These are phyloP conservation scores for Filobasidium floriforme DNA, from an alignment of 768 basidiomycete species.

Conservation along the genomic window DNA sequence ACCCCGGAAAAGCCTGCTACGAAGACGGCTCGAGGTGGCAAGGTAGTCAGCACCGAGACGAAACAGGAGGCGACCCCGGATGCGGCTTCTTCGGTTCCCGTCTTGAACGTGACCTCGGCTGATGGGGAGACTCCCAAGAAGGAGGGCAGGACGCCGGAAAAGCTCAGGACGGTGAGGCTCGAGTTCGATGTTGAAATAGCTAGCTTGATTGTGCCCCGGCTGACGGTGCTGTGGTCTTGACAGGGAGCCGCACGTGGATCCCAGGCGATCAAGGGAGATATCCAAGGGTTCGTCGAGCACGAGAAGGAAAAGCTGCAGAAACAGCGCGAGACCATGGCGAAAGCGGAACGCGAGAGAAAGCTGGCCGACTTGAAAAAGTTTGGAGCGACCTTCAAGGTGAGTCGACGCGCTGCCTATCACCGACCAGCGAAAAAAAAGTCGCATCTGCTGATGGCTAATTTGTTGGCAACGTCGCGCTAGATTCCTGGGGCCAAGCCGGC, in stretches of 20 bases:
- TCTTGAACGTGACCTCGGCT: not conserved
- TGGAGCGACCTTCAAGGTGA: slow-evolving; percentile 86
- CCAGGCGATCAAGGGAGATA: slow-evolving; percentile 5
- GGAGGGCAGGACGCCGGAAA: slow-evolving; percentile 3
- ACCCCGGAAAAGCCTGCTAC: slow-evolving; percentile 1
- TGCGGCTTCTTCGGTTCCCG: not conserved
- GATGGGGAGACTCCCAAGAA: not conserved
- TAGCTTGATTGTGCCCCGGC: too few relatives aligned
- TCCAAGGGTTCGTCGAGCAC: slow-evolving; percentile 62
- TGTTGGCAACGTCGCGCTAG: not conserved
- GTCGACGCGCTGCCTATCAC: slow-evolving; percentile 20
- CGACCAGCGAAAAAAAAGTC: too few relatives aligned
- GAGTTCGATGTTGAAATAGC: not conserved
- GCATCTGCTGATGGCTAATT: not conserved
- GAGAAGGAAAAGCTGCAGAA: slow-evolving; percentile 59
- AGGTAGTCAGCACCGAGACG: not conserved
- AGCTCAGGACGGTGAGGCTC: slow-evolving; percentile 1
- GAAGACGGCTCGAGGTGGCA: not conserved
- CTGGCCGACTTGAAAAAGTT: slow-evolving; percentile 90
- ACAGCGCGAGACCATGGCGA: slow-evolving; percentile 50
- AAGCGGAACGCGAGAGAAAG: slow-evolving; percentile 89
- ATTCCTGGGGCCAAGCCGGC: not conserved
- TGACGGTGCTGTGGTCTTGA: not conserved
- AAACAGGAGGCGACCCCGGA: too few relatives aligned
- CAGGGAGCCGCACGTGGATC: not conserved